Evolutionary conservation across 352 stramenopile species (phyloP), one percentile per base, ranked within the genome.

Genomic region (Globisporangium nodosum): DNA sequence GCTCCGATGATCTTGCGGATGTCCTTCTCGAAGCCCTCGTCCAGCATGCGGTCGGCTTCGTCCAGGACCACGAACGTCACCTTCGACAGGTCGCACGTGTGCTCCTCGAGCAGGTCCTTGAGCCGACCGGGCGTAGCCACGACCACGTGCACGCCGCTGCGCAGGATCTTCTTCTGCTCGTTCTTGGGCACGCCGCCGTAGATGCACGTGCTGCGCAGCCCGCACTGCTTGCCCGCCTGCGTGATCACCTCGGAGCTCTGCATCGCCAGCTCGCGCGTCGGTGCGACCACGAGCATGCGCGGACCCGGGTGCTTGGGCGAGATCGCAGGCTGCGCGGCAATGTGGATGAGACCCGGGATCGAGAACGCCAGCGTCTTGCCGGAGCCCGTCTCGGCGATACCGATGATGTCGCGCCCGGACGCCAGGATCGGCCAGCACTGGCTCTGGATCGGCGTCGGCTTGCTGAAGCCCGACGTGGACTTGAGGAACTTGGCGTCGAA

Each of bases 291-390:
- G 7, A 98, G 76, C 89, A 98, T 97, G 40, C 85, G 79, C 24
- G 94, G 93, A 9, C 78, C 79, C 2, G 82, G 73, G 49, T 75
- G 65, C 49, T 88, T 85, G 47, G 42, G 39, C 40, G 81, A 88
- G 45, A 90, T 64, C 37, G 68, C 64, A 0, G 76, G 64, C 70
- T 92, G 71, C 7, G 77, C 73, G 2, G 71, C 73, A 56, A 98
- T 96, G 56, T 91, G 76, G 30, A 96, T 82, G 11, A 99, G 70
- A 0, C 87, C 92, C 0, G 96, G 96, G 48, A 99, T 86, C 45
- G 86, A 67, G 63, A 99, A 99, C n/a, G 92, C 95, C 18, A 99
- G 76, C 40, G 96, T 99, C 75, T 99, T 99, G 31, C 97, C 97
- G 18, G 85, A 97, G 42, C 96, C 96, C 5, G 90, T 98, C 73